Conservation (phyloP, 805 yeast genomes). For the Pichia exigua region DNA sequence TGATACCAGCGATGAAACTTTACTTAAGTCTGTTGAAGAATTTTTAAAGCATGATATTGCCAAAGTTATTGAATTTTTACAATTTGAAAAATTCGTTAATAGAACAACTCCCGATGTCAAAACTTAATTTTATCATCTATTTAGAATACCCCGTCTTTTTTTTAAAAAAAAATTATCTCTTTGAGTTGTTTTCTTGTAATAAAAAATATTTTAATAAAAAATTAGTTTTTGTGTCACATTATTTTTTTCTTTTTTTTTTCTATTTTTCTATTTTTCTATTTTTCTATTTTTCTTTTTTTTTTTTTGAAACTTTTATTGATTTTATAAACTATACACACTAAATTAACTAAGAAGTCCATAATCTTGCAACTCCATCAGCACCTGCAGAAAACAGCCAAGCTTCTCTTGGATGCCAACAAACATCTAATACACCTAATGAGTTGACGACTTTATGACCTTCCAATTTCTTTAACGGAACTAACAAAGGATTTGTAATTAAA, state of each 20-base stretch:
- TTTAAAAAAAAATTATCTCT: too few relatives aligned
- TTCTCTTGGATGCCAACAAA: slow-evolving; percentile 95
- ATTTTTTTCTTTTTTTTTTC: neutral
- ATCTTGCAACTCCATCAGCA: slow-evolving; percentile 90
- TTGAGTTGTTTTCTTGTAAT: too few relatives aligned
- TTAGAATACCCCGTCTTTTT: neutral
- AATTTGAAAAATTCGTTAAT: slow-evolving; percentile 66
- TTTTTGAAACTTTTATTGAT: neutral
- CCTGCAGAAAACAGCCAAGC: slow-evolving; percentile 98
- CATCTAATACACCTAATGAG: slow-evolving; percentile 79
- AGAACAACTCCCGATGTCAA: slow-evolving; percentile 83
- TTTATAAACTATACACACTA: neutral
- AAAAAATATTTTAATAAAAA: too few relatives aligned
- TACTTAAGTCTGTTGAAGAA: slow-evolving; percentile 49
- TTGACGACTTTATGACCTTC: slow-evolving; percentile 78
- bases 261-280: neutral
- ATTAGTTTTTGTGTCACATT: too few relatives aligned
- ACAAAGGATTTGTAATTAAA: slow-evolving; percentile 86
- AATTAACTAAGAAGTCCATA: slow-evolving; percentile 78
- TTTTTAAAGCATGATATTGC: slow-evolving; percentile 57
- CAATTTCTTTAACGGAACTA: slow-evolving; percentile 91
- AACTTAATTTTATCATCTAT: slow-evolving; percentile 36
- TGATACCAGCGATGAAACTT: slow-evolving; percentile 42
- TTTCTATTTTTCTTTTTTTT: neutral
- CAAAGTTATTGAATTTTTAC: slow-evolving; percentile 58